Evolutionary conservation across 768 basidiomycete species (phyloP).

Genomic region (Postia placenta): DNA sequence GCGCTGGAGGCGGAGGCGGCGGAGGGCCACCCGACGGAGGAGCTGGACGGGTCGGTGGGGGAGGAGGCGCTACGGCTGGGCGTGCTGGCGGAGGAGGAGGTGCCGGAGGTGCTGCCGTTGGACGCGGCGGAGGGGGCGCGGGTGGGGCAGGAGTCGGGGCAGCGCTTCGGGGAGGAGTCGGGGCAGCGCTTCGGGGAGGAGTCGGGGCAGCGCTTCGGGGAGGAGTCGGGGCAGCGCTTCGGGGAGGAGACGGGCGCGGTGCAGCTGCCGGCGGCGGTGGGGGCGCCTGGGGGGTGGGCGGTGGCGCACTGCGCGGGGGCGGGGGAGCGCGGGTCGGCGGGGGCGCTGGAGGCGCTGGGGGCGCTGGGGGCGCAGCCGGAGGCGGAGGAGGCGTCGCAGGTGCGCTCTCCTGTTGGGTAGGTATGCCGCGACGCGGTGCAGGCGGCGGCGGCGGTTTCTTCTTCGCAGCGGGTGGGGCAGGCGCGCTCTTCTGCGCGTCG

Average conservation of each 20-base stretch:
- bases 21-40: constrained; percentile 7
- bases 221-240: constrained; percentile 2
- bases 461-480: constrained; percentile 19
- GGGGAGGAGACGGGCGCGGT: constrained; percentile 17
- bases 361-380: constrained; percentile 39
- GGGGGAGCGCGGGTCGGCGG: constrained; percentile 30
- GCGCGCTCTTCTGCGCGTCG: constrained; percentile 32
- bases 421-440: constrained; percentile 27
- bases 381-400: constrained; percentile 34
- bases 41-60: constrained; percentile 24
- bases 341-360: constrained; percentile 39
- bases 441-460: constrained; percentile 31
- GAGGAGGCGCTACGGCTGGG: constrained; percentile 32
- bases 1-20: constrained; percentile 23
- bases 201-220: constrained; percentile 17
- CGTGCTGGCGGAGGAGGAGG: constrained; percentile 16
- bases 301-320: constrained; percentile 25
- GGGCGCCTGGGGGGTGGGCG: constrained; percentile 18
- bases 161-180: constrained; percentile 26
- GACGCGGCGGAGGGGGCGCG: constrained; percentile 33
- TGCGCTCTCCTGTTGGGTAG: constrained; percentile 22
- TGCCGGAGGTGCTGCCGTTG: constrained; percentile 8
- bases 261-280: constrained; percentile 17
- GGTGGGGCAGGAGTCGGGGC: constrained; percentile 39
- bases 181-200: constrained; percentile 22